These are phyloP conservation scores for Colletotrichum incanum DNA, from an alignment of 2,329 filamentous ascomycete genomes.

Conservation along the genomic window DNA sequence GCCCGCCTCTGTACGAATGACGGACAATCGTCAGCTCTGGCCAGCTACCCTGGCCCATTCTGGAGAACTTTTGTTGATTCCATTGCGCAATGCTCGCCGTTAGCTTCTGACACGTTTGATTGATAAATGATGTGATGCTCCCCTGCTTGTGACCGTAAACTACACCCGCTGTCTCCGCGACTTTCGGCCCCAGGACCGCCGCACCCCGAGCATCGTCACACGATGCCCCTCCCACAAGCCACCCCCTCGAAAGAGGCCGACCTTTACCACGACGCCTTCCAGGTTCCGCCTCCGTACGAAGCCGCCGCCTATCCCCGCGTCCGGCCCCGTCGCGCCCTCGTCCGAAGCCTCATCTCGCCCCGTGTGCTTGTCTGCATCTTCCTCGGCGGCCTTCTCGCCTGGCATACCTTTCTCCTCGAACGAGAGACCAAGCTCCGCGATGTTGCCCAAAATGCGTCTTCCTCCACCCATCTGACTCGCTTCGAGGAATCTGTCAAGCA, in stretches of 20 bases:
- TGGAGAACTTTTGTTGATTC: neutral
- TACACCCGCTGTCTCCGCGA: slow-evolving; percentile 7
- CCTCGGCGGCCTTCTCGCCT: slow-evolving; percentile 22
- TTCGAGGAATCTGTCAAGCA: slow-evolving; percentile 39
- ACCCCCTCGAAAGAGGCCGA: slow-evolving; percentile 29
- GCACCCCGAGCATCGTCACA: slow-evolving; percentile 9
- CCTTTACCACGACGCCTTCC: slow-evolving; percentile 16
- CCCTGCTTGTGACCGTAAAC: neutral
- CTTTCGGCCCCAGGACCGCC: neutral
- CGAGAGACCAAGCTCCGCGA: slow-evolving; percentile 28
- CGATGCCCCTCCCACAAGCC: slow-evolving; percentile 15
- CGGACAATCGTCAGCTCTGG: slow-evolving; percentile 2
- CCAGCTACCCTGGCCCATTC: slow-evolving; percentile 4
- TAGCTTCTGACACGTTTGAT: neutral
- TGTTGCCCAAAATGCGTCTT: slow-evolving; percentile 29
- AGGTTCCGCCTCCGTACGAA: slow-evolving; percentile 40
- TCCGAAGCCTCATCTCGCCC: slow-evolving; percentile 23
- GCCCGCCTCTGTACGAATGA: neutral
- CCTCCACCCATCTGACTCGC: slow-evolving; percentile 26
- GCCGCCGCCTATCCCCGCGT: slow-evolving; percentile 37
- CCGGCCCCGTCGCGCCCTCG: slow-evolving; percentile 29
- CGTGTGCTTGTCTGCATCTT: slow-evolving; percentile 30
- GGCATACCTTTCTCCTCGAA: slow-evolving; percentile 37
- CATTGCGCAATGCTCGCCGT: too few species aligned
- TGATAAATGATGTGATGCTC: slow-evolving; percentile 31